phyloP scores from a whole-genome alignment of 345 rosid genomes.

The Nephelium lappaceum region DNA sequence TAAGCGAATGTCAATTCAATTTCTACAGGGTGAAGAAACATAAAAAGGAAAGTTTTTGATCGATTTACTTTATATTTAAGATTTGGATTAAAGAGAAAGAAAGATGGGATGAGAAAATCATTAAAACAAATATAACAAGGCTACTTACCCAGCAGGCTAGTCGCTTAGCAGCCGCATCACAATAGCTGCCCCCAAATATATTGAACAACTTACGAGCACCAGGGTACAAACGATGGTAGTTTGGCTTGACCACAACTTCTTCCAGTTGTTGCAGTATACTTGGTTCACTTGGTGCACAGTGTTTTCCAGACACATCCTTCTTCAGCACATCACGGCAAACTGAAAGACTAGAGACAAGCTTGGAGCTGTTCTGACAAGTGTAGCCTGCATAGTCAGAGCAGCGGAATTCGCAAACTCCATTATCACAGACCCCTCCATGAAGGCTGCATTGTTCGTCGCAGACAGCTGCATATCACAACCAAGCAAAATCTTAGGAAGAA shows the following conservation, averaged over 20 bases:
- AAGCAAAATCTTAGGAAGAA: conserved; percentile 2
- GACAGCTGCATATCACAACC: conserved; percentile 58
- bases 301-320: conserved; percentile 75
- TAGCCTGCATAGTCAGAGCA: conserved; percentile 99
- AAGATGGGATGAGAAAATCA: not conserved
- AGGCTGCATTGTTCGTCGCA: conserved; percentile 99
- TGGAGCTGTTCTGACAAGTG: conserved; percentile 93
- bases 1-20: not conserved
- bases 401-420: conserved; percentile 97
- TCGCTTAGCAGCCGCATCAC: conserved; percentile 86
- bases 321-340: conserved; percentile 86
- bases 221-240: conserved; percentile 86
- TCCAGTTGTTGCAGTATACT: conserved; percentile 94
- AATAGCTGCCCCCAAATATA: conserved; percentile 74
- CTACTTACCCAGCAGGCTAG: conserved; percentile 93
- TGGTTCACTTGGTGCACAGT: conserved; percentile 94
- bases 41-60: no score
- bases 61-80: no score
- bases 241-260: conserved; percentile 96
- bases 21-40: not conserved
- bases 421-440: conserved; percentile 99
- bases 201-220: conserved; percentile 86
- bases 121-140: not conserved
- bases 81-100: not conserved
- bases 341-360: conserved; percentile 75